phyloP scores from a whole-genome alignment of 768 basidiomycete genomes.

The Daedaleopsis nitida region DNA sequence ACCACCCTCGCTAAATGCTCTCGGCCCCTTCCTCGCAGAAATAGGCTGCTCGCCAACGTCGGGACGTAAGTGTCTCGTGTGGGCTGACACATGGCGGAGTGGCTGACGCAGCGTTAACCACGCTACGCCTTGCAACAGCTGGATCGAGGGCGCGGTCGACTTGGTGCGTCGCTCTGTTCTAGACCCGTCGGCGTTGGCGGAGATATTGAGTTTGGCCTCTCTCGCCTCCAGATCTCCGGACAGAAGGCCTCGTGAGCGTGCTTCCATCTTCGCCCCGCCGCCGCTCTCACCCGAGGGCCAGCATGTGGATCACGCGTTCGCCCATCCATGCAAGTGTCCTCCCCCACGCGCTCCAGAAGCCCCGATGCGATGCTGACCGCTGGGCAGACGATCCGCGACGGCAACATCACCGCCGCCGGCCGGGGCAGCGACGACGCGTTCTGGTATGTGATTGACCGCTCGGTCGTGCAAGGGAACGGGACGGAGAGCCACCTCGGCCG shows the following conservation, averaged over 20 bases:
- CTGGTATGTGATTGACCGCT: slow-evolving; percentile 27
- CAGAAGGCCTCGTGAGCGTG: slow-evolving; percentile 22
- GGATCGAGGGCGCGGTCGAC: slow-evolving; percentile 27
- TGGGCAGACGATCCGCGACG: slow-evolving; percentile 21
- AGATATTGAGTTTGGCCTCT: neutral
- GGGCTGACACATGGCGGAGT: neutral
- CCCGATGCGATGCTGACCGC: neutral
- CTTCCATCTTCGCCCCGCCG: neutral
- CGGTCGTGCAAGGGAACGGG: slow-evolving; percentile 26
- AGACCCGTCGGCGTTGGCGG: neutral
- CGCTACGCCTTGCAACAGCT: slow-evolving; percentile 24
- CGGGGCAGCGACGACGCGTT: slow-evolving; percentile 23
- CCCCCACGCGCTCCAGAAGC: neutral
- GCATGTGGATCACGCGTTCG: slow-evolving; percentile 25
- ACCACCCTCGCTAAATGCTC: neutral
- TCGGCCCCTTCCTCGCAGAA: slow-evolving; percentile 8
- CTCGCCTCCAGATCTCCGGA: slow-evolving; percentile 22
- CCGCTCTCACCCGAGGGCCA: neutral
- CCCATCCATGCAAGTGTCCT: slow-evolving; percentile 22
- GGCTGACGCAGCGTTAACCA: too few species aligned
- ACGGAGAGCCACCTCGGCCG: too few species aligned
- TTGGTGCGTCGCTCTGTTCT: slow-evolving; percentile 18
- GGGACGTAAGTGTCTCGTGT: neutral
- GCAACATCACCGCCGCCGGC: slow-evolving; percentile 25
- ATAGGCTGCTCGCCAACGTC: slow-evolving; percentile 17